phyloP scores from a whole-genome alignment of 306 rosid genomes.

The Vicia faba region DNA sequence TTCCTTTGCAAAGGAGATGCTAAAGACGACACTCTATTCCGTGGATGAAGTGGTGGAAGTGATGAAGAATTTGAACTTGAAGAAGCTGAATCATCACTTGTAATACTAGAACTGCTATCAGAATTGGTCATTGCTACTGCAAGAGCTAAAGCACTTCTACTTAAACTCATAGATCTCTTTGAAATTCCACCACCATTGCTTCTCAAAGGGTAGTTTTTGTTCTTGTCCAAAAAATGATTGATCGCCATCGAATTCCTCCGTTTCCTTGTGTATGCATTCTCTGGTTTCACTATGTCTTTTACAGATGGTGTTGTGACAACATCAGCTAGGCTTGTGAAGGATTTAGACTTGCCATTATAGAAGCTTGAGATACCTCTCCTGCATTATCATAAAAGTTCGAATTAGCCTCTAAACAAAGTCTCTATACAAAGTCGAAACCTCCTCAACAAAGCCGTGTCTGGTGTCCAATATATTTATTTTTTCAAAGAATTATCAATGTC shows the following conservation, averaged over 20 bases:
- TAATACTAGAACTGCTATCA: constrained; percentile 57
- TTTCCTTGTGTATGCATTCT: constrained; percentile 68
- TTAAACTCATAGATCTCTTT: constrained; percentile 70
- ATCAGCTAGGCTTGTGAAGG: constrained; percentile 69
- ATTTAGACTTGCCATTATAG: constrained; percentile 78
- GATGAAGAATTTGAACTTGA: constrained; percentile 43
- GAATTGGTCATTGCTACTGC: constrained; percentile 74
- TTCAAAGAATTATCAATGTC: too few relatives aligned
- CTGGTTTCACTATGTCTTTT: constrained; percentile 78
- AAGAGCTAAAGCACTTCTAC: constrained; percentile 71
- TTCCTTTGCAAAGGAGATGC: constrained; percentile 35
- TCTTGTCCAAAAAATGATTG: constrained; percentile 63
- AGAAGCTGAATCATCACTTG: constrained; percentile 67
- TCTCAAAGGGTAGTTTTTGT: constrained; percentile 50
- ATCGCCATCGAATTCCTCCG: constrained; percentile 70
- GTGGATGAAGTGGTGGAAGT: constrained; percentile 59
- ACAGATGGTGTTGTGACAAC: constrained; percentile 51
- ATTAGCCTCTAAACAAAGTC: neutral
- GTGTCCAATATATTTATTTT: too few relatives aligned
- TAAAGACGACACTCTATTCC: constrained; percentile 32
- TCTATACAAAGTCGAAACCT: too few relatives aligned
- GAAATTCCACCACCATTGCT: constrained; percentile 67
- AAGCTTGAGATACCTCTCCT: constrained; percentile 85
- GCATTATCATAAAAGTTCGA: constrained; percentile 31
- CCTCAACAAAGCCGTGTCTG: too few relatives aligned